Evolutionary conservation across 2,329 filamentous ascomycete species (phyloP).

Genomic region (Ophiostoma quercus): DNA sequence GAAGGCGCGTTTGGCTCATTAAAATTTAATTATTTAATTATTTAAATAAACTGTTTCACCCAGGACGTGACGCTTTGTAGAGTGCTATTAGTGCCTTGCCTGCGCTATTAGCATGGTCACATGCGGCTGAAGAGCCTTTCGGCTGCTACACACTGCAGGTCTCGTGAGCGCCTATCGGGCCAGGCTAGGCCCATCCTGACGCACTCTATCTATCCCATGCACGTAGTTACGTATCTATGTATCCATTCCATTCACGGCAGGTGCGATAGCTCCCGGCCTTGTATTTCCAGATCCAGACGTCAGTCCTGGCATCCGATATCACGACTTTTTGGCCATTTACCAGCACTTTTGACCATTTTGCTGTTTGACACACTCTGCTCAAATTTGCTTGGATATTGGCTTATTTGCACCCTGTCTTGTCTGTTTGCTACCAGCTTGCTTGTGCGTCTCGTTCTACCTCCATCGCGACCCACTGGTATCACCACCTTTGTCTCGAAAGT

Average conservation of each 20-base stretch:
- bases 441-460: not conserved
- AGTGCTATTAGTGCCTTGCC: constrained; percentile 12
- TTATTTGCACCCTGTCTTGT: not conserved
- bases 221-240: constrained; percentile 6
- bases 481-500: constrained; percentile 13
- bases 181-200: constrained; percentile 14
- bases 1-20: constrained; percentile 20
- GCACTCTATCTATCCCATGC: constrained; percentile 20
- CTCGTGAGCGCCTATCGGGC: constrained; percentile 28
- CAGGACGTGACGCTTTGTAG: not conserved
- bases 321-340: not conserved
- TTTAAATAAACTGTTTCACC: not conserved
- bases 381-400: not conserved
- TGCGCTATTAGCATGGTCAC: constrained; percentile 26
- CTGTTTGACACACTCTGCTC: not conserved
- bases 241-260: constrained; percentile 14
- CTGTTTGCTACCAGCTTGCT: not conserved
- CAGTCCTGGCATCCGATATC: not conserved
- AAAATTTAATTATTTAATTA: constrained; percentile 1
- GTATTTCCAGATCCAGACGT: constrained; percentile 12
- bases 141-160: constrained; percentile 22
- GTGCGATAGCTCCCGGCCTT: constrained; percentile 20
- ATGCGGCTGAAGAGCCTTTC: constrained; percentile 29
- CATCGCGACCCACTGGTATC: constrained; percentile 16
- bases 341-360: not conserved